A percentile compares a stretch with the other conserved stretches of the same genome.
These are phyloP conservation scores for Zygoascus hellenicus DNA, from an alignment of 1,139 yeast genomes.

Conservation along the genomic window DNA sequence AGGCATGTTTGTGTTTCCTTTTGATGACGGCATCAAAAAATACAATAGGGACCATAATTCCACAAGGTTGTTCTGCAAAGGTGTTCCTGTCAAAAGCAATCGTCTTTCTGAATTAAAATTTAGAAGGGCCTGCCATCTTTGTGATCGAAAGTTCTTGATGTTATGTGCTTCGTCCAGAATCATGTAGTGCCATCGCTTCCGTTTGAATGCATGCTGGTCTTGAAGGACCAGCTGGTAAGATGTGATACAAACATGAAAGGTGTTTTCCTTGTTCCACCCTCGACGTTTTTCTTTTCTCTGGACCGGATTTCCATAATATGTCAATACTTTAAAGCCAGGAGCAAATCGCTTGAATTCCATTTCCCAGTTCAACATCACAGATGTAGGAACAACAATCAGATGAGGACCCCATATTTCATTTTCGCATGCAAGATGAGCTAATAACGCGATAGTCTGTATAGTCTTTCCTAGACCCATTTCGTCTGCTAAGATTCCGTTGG, in stretches of 20 bases:
- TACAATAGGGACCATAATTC: slow-evolving; percentile 92
- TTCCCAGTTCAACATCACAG: slow-evolving; percentile 99
- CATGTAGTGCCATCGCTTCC: slow-evolving; percentile 95
- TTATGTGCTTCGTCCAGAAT: slow-evolving; percentile 98
- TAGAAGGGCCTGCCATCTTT: slow-evolving; percentile 92
- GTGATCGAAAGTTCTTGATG: slow-evolving; percentile 91
- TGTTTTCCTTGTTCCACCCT: slow-evolving; percentile 96
- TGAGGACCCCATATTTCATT: slow-evolving; percentile 98
- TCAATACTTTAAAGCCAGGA: slow-evolving; percentile 92
- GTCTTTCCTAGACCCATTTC: slow-evolving; percentile 99
- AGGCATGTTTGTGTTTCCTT: slow-evolving; percentile 55
- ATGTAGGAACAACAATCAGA: slow-evolving; percentile 92
- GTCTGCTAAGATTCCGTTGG: slow-evolving; percentile 96
- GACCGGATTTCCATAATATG: slow-evolving; percentile 97
- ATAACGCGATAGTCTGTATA: slow-evolving; percentile 85
- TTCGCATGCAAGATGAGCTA: slow-evolving; percentile 86
- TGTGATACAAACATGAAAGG: slow-evolving; percentile 95
- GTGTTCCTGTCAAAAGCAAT: slow-evolving; percentile 88
- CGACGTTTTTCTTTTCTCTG: slow-evolving; percentile 92
- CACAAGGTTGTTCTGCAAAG: slow-evolving; percentile 84
- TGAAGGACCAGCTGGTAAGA: slow-evolving; percentile 95
- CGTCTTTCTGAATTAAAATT: slow-evolving; percentile 92
- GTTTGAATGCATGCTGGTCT: slow-evolving; percentile 88
- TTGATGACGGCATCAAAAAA: slow-evolving; percentile 87
- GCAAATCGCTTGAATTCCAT: slow-evolving; percentile 98